phyloP scores from a whole-genome alignment of 441 rosid species.

The Cnidoscolus chayamansa region DNA sequence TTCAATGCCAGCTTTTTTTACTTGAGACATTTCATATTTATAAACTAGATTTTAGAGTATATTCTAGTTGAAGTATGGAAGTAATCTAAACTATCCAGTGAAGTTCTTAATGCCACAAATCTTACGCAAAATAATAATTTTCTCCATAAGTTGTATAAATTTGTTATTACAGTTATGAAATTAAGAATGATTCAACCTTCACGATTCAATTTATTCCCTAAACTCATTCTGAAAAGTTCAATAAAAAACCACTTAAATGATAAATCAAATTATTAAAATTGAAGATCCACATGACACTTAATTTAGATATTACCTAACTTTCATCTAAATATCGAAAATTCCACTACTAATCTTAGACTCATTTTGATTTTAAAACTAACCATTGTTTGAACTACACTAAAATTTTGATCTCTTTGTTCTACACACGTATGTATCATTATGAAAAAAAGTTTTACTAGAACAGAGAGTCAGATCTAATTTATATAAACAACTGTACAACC shows the following conservation, averaged over 20 bases:
- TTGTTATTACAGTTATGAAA: not conserved
- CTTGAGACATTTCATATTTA: not conserved
- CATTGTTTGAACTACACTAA: too few species aligned
- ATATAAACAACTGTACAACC: slow-evolving; percentile 92
- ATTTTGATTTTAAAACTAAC: too few species aligned
- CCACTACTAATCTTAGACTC: too few species aligned
- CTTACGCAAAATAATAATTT: not conserved
- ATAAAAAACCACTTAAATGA: too few species aligned
- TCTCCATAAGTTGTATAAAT: not conserved
- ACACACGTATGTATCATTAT: not conserved
- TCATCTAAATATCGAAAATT: too few species aligned
- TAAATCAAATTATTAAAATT: too few species aligned
- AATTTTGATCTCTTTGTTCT: too few species aligned
- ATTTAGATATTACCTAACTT: too few species aligned
- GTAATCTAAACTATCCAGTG: not conserved
- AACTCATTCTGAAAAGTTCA: too few species aligned
- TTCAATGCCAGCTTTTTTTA: not conserved
- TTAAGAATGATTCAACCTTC: too few species aligned
- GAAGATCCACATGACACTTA: too few species aligned
- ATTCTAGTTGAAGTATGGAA: not conserved
- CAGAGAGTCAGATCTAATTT: slow-evolving; percentile 33
- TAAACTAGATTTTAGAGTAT: not conserved
- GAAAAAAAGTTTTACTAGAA: not conserved
- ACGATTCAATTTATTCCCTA: too few species aligned
- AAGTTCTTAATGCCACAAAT: slow-evolving; percentile 1